Percentiles rank a stretch among this genome's conserved stretches.
Evolutionary conservation across 345 rosid genomes (phyloP).

Genomic region (Hibiscus tridactylites): DNA sequence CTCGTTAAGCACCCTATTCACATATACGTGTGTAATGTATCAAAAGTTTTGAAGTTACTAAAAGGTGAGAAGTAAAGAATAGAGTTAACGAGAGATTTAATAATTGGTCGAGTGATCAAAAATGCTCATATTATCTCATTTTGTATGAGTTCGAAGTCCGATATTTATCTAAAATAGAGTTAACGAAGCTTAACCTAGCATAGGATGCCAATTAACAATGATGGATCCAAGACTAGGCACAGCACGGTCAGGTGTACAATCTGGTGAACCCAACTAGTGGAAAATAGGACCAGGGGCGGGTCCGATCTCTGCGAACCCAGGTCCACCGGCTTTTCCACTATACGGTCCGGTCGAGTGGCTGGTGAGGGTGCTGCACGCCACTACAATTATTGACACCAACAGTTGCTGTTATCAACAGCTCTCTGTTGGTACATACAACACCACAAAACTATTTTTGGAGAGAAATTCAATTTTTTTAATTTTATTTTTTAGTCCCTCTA

Average conservation of each 20-base stretch:
- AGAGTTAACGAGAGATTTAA: background rate
- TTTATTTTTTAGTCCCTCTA: no score
- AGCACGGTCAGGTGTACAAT: conserved; percentile 10
- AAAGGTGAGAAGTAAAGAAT: background rate
- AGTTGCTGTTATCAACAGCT: background rate
- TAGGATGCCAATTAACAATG: conserved; percentile 16
- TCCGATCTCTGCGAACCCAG: conserved; percentile 13
- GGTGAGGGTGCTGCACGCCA: background rate
- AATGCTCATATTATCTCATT: no score
- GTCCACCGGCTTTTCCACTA: conserved; percentile 7
- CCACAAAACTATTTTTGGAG: background rate
- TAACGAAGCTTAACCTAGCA: background rate
- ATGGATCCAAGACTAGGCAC: background rate
- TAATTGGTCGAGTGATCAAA: no score
- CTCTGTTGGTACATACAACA: background rate
- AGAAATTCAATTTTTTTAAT: background rate
- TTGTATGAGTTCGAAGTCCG: no score
- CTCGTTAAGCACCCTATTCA: no score
- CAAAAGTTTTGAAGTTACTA: background rate
- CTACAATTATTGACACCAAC: background rate
- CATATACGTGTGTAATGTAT: background rate
- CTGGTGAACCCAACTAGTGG: background rate
- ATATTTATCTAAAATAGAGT: no score
- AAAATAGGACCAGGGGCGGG: conserved; percentile 13
- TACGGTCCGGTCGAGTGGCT: background rate